phyloP scores from a whole-genome alignment of 345 rosid species.

The Euclidium syriacum region DNA sequence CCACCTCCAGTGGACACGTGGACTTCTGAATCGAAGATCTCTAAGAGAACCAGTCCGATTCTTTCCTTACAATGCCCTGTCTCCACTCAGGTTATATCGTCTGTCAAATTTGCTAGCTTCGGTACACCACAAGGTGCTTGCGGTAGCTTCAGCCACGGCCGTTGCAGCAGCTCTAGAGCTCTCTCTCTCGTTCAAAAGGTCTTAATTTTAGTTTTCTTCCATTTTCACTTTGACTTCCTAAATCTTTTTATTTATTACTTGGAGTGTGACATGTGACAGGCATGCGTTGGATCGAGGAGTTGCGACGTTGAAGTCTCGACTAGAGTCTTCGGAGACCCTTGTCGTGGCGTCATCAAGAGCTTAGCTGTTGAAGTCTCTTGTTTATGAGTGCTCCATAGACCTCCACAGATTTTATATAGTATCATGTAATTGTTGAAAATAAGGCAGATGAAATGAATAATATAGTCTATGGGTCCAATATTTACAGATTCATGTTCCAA shows the following conservation, averaged over 20 bases:
- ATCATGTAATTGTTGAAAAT: constrained; percentile 14
- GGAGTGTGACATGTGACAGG: constrained; percentile 40
- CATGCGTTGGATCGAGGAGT: constrained; percentile 74
- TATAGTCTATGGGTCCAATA: background rate
- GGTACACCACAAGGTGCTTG: constrained; percentile 83
- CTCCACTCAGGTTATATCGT: constrained; percentile 67
- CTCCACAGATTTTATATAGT: constrained; percentile 8
- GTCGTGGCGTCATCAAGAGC: constrained; percentile 64
- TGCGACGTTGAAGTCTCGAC: constrained; percentile 64
- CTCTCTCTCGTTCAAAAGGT: constrained; percentile 67
- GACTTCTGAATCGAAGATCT: constrained; percentile 45
- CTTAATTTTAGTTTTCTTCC: background rate
- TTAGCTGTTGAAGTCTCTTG: constrained; percentile 91
- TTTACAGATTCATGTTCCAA: background rate
- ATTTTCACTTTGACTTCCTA: background rate
- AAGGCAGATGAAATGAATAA: constrained; percentile 11
- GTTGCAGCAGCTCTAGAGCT: constrained; percentile 52
- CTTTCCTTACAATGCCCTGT: constrained; percentile 51
- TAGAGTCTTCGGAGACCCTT: constrained; percentile 73
- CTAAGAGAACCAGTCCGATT: constrained; percentile 37
- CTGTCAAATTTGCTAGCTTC: constrained; percentile 74
- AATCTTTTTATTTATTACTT: background rate
- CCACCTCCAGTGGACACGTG: constrained; percentile 68
- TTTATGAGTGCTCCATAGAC: constrained; percentile 23
- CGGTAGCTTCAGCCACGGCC: constrained; percentile 65